Conservation (phyloP, 2,329 filamentous ascomycete species). For the Tolypocladium inflatum region DNA sequence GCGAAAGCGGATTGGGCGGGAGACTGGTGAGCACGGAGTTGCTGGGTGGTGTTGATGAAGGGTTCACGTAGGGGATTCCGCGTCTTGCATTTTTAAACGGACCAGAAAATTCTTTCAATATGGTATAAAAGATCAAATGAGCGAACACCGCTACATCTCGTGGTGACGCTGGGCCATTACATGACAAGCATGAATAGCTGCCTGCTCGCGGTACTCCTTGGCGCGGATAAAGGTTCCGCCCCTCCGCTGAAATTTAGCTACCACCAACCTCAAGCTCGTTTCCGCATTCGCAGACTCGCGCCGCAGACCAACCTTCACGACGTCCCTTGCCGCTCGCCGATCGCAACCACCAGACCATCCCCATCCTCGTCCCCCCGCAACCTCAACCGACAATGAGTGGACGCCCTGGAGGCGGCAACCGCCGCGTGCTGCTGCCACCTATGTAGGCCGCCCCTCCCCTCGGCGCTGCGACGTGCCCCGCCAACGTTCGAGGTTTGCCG, state of each 20-base stretch:
- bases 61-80: neutral
- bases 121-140: neutral
- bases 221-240: neutral
- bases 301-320: neutral
- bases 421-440: slow-evolving; percentile 50
- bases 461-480: neutral
- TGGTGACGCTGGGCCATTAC: no score
- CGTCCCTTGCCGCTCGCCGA: neutral
- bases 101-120: no score
- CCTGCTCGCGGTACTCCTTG: no score
- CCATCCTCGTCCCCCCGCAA: neutral
- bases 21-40: neutral
- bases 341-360: neutral
- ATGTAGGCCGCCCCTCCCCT: slow-evolving; percentile 26
- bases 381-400: slow-evolving; percentile 38
- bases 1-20: neutral
- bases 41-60: neutral
- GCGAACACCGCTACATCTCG: no score
- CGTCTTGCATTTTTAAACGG: no score
- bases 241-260: slow-evolving; percentile 1
- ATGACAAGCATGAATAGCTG: no score
- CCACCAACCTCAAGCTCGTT: neutral
- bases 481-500: neutral
- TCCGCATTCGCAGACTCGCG: neutral
- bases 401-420: slow-evolving; percentile 48